phyloP scores from a whole-genome alignment of 176 grass and related monocot species.

The Neostapfia colusana region DNA sequence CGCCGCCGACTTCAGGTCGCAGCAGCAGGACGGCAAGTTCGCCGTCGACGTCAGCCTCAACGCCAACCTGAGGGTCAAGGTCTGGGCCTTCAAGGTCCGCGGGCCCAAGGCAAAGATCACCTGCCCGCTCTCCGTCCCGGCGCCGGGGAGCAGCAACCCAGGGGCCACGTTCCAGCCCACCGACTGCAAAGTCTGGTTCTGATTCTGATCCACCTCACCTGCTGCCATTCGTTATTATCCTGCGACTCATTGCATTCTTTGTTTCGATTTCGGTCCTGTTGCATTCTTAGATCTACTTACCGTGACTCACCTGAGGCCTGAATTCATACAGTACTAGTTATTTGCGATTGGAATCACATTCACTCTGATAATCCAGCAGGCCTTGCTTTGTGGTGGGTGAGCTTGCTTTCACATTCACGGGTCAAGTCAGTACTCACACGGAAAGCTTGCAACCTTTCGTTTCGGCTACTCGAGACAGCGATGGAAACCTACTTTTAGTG shows the following conservation, averaged over 20 bases:
- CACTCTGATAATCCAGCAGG: background rate
- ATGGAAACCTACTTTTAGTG: background rate
- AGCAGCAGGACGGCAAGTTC: constrained; percentile 15
- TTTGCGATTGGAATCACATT: background rate
- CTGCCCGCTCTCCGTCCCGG: constrained; percentile 45
- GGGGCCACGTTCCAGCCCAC: constrained; percentile 9
- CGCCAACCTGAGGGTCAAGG: constrained; percentile 48
- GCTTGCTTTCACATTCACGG: background rate
- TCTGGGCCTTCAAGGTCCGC: constrained; percentile 42
- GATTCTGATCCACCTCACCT: background rate
- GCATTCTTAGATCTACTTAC: background rate
- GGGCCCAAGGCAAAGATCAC: constrained; percentile 18
- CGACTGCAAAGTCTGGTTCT: constrained; percentile 53
- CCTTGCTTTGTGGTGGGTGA: too few species aligned
- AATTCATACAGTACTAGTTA: background rate
- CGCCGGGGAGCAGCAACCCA: background rate
- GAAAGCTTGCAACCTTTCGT: constrained; percentile 8
- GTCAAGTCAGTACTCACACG: background rate
- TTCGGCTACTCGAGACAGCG: background rate
- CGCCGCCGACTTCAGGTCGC: background rate
- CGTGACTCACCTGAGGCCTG: background rate
- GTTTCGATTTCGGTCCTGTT: background rate
- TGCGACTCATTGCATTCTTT: background rate
- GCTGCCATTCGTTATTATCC: too few species aligned
- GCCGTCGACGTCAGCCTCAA: constrained; percentile 41